Evolutionary conservation across 208 protist genomes (phyloP), one percentile per base, ranked within the genome.

Genomic region (Leptomonas seymouri): DNA sequence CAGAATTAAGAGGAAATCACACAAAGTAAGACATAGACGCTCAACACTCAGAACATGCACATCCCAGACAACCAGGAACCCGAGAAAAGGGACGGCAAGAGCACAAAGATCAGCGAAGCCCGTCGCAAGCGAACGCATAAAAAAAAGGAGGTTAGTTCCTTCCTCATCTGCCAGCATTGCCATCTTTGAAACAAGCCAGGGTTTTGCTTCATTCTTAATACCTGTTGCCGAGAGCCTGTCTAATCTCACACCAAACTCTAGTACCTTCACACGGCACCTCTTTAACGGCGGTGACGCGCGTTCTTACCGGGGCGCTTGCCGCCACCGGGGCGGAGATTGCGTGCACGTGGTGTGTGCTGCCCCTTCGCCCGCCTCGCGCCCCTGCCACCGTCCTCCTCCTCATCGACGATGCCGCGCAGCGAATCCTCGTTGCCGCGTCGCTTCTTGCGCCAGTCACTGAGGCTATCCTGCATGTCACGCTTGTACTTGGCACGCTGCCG

Each of bases 401-500:
- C 87, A 36, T 83, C 81, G 34, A 90, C 85, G 48, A 90, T 81
- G 57, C 91, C 90, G 34, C 75, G 77, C 69, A 94, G 63, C 16
- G 81, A 76, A 31, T 81, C 89, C 55, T 87, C 76, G 69, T 87
- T 84, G 39, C 92, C 87, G 71, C 86, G 85, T 28, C 81, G 69
- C 80, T 97, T 97, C 56, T 90, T 90, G 53, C 84, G 80, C 92
- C 92, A 97, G 67, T 95, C 88, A 50, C 76, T 90, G 60, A 97
- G 66, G 64, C 81, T 85, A 49, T 89, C 86, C 49, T 92, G 83
- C 85, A 95, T 93, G 62, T 98, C 91, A 16, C 91, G 80, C 87
- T 98, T 98, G 78, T 97, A 93, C 80, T 96, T 95, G 63, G 95
- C 92, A 36, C 94, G 83, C 80, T 98, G 93, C 28, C 91, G 90